Base-by-base conservation (phyloP, 2,329 filamentous ascomycete species). In the Cordyceps fumosorosea region DNA sequence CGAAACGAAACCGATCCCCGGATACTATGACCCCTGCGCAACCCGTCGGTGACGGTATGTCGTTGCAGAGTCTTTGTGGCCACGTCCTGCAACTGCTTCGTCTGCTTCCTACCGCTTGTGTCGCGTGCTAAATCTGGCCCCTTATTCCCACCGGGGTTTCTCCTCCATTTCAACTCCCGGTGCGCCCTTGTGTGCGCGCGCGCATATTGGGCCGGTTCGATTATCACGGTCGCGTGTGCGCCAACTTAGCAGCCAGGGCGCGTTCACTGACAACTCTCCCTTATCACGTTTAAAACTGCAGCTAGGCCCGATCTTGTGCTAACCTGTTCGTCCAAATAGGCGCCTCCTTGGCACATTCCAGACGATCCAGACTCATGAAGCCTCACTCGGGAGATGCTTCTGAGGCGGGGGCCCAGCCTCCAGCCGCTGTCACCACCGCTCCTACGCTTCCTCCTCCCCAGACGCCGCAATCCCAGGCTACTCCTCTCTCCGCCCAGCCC, bases 1-100 rank as follows among this genome's bases (percentile, higher is more conserved):
- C 88, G 69, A 96, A 96, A 80, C 85, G 91, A 75, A 89, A 85
- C 80, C 87, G 89, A 67, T 93, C 91, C 67, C 89, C 89, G 69
- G 85, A 89, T 69, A 78, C 74, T 64, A 85, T 86, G 76, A 81
- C 80, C 74, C 83, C 66, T 64, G 66, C 67, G 63, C 69, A 69
- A 65, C 67, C 84, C 73, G 87, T 85, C 80, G 84, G 89, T 78
- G 86, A 89, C 82, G 86, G 90, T 92, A 89, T 79, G 89, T 87
- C 71, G 71, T 74, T 71, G 67, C 68, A 66, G 66, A 68, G 67
- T 66, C 69, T 67, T 66, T 71, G 68, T 72, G 69, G 68, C 71
- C 68, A 64, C 73, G 69, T 72, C 73, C 72, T 74, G 67, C 70
- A 29, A 44, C 47, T 34, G 71, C 70, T 67, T 67, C 71, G 64